Percentiles rank a stretch among this genome's conserved stretches.
Evolutionary conservation across 1,284 basidiomycete species (phyloP).

Genomic region (Abortiporus biennis): DNA sequence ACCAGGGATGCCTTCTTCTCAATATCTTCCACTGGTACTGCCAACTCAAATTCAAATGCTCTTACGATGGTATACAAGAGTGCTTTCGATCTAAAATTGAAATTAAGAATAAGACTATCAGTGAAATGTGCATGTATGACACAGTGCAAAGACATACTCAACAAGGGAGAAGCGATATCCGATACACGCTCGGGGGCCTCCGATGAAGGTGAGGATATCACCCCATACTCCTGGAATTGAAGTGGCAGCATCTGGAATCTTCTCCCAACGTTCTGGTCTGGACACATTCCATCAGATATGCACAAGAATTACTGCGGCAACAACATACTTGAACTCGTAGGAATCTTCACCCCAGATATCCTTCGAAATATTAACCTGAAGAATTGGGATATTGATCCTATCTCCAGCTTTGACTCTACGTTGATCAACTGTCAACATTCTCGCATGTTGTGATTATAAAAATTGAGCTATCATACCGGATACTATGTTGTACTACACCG

Average conservation of each 20-base stretch:
- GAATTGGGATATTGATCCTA: slow-evolving; percentile 39
- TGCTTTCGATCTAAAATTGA: slow-evolving; percentile 49
- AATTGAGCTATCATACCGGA: slow-evolving; percentile 16
- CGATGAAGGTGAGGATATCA: slow-evolving; percentile 54
- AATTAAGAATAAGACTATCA: slow-evolving; percentile 28
- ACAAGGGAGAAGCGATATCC: slow-evolving; percentile 67
- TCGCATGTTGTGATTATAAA: neutral
- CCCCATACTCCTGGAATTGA: slow-evolving; percentile 54
- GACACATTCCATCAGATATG: neutral
- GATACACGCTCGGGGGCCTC: slow-evolving; percentile 56
- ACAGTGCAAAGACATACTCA: slow-evolving; percentile 35
- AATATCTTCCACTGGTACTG: slow-evolving; percentile 29
- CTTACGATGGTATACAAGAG: slow-evolving; percentile 53
- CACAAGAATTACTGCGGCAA: too few relatives aligned
- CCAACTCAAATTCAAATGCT: slow-evolving; percentile 49
- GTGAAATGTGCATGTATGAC: neutral
- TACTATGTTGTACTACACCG: slow-evolving; percentile 20
- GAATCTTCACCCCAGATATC: slow-evolving; percentile 52
- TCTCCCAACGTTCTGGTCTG: slow-evolving; percentile 52
- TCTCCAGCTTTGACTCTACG: slow-evolving; percentile 33
- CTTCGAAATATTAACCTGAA: slow-evolving; percentile 37
- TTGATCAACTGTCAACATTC: neutral
- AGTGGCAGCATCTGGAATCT: slow-evolving; percentile 35
- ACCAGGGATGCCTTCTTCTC: slow-evolving; percentile 15
- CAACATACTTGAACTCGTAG: slow-evolving; percentile 39